phyloP scores from a whole-genome alignment of 352 stramenopile species.

The Globisporangium cylindrosporum region DNA sequence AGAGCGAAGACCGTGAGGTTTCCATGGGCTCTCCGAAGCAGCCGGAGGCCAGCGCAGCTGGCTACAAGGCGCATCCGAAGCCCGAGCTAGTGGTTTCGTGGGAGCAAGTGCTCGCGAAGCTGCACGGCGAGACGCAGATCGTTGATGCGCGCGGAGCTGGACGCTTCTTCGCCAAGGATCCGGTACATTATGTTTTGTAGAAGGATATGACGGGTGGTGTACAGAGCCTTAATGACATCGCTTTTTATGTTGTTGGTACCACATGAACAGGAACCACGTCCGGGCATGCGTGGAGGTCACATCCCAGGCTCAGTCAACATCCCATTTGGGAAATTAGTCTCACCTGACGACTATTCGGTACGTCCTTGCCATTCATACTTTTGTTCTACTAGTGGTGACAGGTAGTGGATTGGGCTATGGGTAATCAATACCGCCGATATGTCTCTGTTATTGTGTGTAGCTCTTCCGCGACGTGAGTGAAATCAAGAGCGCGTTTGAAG shows the following conservation, averaged over 20 bases:
- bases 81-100: slow-evolving; percentile 50
- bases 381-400: slow-evolving; percentile 27
- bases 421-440: slow-evolving; percentile 10
- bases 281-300: slow-evolving; percentile 89
- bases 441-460: slow-evolving; percentile 24
- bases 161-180: slow-evolving; percentile 87
- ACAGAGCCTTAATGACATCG: background rate
- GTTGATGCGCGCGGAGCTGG: slow-evolving; percentile 87
- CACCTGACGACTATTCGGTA: slow-evolving; percentile 79
- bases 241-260: background rate
- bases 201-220: background rate
- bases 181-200: slow-evolving; percentile 32
- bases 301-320: slow-evolving; percentile 92
- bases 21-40: slow-evolving; percentile 32
- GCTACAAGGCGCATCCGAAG: slow-evolving; percentile 52
- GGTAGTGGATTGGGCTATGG: background rate
- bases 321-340: slow-evolving; percentile 87
- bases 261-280: slow-evolving; percentile 77
- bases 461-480: slow-evolving; percentile 72
- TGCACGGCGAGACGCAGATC: slow-evolving; percentile 73
- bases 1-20: slow-evolving; percentile 46
- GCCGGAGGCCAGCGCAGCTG: slow-evolving; percentile 17
- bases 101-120: slow-evolving; percentile 59
- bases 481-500: slow-evolving; percentile 78
- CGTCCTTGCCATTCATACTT: slow-evolving; percentile 22